Evolutionary conservation across 2,329 filamentous ascomycete genomes (phyloP).

Genomic region (Claviceps fusiformis): DNA sequence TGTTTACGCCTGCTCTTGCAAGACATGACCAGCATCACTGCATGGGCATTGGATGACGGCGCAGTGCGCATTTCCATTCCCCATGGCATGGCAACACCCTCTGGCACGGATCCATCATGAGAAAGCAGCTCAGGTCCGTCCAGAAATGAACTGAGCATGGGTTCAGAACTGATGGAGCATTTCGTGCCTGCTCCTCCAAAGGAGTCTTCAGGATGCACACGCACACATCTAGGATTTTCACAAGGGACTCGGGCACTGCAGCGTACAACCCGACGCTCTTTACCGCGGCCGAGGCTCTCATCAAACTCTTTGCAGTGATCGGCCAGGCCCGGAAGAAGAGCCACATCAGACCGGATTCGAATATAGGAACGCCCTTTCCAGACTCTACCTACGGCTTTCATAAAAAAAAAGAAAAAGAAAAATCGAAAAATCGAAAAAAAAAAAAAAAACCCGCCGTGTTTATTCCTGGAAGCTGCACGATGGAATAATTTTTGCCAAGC

Average conservation of each 20-base stretch:
- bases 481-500: background rate
- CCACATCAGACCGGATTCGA: background rate
- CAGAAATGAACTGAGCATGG: background rate
- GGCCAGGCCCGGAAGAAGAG: background rate
- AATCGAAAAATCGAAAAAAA: too few species aligned
- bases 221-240: background rate
- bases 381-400: too few species aligned
- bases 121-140: background rate
- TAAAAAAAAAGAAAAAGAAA: too few species aligned
- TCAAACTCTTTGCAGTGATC: background rate
- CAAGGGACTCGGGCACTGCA: background rate
- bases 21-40: background rate
- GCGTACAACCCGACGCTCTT: background rate
- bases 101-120: background rate
- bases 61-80: background rate
- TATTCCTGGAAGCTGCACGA: background rate
- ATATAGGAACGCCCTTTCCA: too few species aligned
- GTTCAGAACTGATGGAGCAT: too few species aligned
- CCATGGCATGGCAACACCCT: background rate
- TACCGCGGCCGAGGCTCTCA: background rate
- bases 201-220: background rate
- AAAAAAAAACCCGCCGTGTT: too few species aligned
- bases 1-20: background rate
- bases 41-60: background rate
- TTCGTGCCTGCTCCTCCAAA: background rate